Base-by-base conservation (phyloP, 345 rosid genomes). In the Citrus australasica region DNA sequence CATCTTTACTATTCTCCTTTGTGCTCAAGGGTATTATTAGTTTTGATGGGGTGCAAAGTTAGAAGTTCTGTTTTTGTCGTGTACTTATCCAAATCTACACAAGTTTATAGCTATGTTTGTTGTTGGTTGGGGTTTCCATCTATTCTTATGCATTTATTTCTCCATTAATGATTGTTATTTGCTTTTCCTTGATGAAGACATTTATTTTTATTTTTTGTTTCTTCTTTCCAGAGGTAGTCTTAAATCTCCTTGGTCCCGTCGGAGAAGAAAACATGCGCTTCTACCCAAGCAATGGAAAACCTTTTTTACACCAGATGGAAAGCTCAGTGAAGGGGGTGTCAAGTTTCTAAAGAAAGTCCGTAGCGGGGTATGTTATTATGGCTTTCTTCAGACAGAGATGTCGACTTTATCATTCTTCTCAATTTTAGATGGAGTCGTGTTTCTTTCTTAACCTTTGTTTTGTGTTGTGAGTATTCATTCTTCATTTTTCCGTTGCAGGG, bases 301-400 rank as follows among this genome's bases (percentile, higher is more conserved):
- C 78, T 87, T 90, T 67, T 92, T 92, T 84, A 84, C 90, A 35
- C 85, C 87, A 22, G 92, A 95, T 76, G 99, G 98, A 58, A 88
- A 85, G 85, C 86, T 95, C 71, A 62, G 65, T 77, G 97, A 95
- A 83, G 97, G 92, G 56, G 98, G 98, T 82, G 86, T 90, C 66
- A 90, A 91, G 83, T 90, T 95, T 79, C 85, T 95, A 82, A 95
- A 93, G 87, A 93, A 86, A 89, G 98, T 89, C 74, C 96, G 99
- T 58, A 92, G 92, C 61, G 97, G 99, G 82, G 99, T 95, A 86
- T 84, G 98, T 82, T 67, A 77, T 79, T 74, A 42, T 5, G 32
- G 79, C 51, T 75, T 58, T 46, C 7, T 55, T 58, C 10, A 42
- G 24, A 24, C 71, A 30, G 40, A 11, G 55, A 30, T 73, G 7